phyloP scores from a whole-genome alignment of 176 grass and related monocot genomes.

The maize (Zea mays) region DNA sequence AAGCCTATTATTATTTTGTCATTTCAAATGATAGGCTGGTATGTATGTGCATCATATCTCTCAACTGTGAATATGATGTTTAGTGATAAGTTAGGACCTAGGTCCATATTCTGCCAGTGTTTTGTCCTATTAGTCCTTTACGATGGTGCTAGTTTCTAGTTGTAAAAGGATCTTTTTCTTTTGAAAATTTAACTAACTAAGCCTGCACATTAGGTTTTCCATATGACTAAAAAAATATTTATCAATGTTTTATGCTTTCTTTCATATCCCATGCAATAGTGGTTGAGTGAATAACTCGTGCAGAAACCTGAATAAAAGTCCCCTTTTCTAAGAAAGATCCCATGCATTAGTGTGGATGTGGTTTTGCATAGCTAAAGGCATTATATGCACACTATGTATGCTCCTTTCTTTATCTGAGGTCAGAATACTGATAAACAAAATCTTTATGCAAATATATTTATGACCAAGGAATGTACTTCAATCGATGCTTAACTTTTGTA shows the following conservation, averaged over 20 bases:
- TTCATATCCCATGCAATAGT: background rate
- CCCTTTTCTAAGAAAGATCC: background rate
- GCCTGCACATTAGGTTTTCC: background rate
- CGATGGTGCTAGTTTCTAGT: conserved; percentile 21
- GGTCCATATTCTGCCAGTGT: conserved; percentile 23
- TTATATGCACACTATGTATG: background rate
- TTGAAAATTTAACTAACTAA: background rate
- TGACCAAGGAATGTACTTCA: conserved; percentile 19
- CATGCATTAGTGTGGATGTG: background rate
- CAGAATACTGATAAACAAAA: conserved; percentile 18
- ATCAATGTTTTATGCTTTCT: background rate
- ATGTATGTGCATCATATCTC: conserved; percentile 6
- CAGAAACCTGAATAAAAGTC: background rate
- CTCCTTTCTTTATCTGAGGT: background rate
- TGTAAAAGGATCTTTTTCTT: conserved; percentile 29
- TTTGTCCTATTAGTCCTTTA: conserved; percentile 31
- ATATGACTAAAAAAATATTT: conserved; percentile 5
- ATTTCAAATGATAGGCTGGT: conserved; percentile 10
- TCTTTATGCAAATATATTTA: conserved; percentile 1
- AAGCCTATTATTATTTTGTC: conserved; percentile 14
- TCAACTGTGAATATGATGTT: background rate
- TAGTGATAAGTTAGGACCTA: conserved; percentile 2
- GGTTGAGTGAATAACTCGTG: background rate
- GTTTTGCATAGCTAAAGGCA: background rate
- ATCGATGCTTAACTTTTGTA: background rate